phyloP scores from a whole-genome alignment of 352 stramenopile genomes.

The Phytophthora pluvialis region DNA sequence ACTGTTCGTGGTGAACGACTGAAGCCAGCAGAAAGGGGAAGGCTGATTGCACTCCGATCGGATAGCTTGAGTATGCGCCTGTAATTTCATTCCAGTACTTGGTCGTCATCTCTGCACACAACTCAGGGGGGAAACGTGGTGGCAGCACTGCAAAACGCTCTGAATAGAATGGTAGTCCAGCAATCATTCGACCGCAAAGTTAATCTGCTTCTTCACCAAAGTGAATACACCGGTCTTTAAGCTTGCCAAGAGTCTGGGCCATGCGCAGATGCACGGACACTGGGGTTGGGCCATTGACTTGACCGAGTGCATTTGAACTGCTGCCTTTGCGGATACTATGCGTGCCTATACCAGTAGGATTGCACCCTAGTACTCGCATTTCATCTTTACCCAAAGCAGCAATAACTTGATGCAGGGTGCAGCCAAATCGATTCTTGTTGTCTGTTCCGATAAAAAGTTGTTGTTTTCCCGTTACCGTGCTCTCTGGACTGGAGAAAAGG shows the following conservation, averaged over 20 bases:
- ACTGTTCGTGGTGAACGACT: slow-evolving; percentile 6
- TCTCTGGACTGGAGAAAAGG: no score
- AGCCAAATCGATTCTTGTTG: slow-evolving; percentile 1
- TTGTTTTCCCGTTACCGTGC: no score
- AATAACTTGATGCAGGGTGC: background rate
- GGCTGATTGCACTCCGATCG: background rate
- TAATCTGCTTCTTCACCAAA: background rate
- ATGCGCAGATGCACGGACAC: background rate
- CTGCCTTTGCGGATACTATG: background rate
- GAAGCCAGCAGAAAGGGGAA: slow-evolving; percentile 15
- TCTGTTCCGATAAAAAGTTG: no score
- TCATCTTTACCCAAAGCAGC: background rate
- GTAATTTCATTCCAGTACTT: background rate
- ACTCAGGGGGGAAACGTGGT: background rate
- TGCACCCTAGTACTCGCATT: background rate
- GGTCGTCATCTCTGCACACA: background rate
- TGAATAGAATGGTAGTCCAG: background rate
- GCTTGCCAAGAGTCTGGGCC: background rate
- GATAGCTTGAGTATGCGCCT: background rate
- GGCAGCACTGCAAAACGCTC: background rate
- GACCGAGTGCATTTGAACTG: background rate
- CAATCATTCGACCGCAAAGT: background rate
- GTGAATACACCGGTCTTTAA: background rate
- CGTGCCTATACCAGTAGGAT: no score
- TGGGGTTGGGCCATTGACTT: background rate